Percentiles rank a stretch among this genome's conserved stretches.
Conservation (phyloP, 345 rosid genomes). For the Citrus hindsii region DNA sequence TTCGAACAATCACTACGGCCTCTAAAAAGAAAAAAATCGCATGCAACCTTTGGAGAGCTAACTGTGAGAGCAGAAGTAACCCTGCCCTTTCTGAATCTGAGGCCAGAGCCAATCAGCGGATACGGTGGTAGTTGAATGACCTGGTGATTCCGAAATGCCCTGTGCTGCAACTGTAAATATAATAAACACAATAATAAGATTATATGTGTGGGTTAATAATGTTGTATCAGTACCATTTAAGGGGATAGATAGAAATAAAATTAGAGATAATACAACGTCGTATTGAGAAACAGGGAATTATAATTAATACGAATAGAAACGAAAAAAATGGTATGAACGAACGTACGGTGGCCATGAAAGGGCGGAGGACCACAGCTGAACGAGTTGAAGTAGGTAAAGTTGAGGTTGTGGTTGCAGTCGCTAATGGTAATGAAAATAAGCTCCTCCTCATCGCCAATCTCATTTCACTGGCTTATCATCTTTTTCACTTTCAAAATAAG, state of each 20-base stretch:
- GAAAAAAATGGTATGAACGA: not conserved
- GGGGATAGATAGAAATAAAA: not conserved
- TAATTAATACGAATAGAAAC: not conserved
- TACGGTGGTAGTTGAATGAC: conserved; percentile 19
- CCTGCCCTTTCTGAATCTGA: conserved; percentile 24
- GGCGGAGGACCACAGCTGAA: conserved; percentile 5
- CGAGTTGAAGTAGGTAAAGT: not conserved
- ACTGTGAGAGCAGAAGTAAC: conserved; percentile 13
- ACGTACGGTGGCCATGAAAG: conserved; percentile 14
- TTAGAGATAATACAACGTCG: not conserved
- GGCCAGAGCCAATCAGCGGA: conserved; percentile 9
- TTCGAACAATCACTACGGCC: conserved; percentile 7
- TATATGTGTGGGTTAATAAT: not conserved
- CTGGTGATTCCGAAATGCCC: conserved; percentile 28
- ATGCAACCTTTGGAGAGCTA: conserved; percentile 2
- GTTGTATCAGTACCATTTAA: not conserved
- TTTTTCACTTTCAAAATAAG: too few relatives aligned
- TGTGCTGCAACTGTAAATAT: conserved; percentile 30
- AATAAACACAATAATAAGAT: too few relatives aligned
- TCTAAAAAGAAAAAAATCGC: conserved; percentile 9
- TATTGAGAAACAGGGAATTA: not conserved
- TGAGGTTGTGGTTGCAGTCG: not conserved
- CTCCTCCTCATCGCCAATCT: not conserved
- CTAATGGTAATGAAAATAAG: not conserved
- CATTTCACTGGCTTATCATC: not conserved